A percentile compares a stretch with the other conserved stretches of the same genome.
Evolutionary conservation across 345 rosid species (phyloP).

Genomic region (Hibiscus trionum): DNA sequence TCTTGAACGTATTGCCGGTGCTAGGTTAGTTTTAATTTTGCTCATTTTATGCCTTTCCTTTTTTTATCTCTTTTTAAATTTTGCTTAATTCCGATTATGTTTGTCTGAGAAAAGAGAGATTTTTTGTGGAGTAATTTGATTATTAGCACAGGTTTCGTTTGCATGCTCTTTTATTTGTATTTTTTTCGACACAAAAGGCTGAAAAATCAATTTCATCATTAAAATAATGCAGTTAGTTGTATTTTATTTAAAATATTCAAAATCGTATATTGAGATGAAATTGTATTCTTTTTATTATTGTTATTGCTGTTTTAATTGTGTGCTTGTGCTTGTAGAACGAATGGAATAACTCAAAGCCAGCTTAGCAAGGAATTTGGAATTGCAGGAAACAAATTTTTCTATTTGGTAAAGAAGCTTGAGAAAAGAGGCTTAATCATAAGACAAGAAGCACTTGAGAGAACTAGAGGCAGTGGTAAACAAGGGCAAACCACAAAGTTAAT

Average conservation of each 20-base stretch:
- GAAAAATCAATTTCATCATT: background rate
- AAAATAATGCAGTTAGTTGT: too few relatives aligned
- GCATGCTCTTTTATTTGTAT: background rate
- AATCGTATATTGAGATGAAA: background rate
- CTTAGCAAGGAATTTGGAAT: slow-evolving; percentile 65
- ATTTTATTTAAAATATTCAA: too few relatives aligned
- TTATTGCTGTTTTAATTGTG: background rate
- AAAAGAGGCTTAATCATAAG: slow-evolving; percentile 56
- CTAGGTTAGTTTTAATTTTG: slow-evolving; percentile 25
- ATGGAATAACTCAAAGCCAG: slow-evolving; percentile 65
- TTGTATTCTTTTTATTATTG: background rate
- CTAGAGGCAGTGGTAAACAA: slow-evolving; percentile 45
- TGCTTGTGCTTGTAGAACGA: slow-evolving; percentile 31
- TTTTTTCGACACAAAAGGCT: background rate
- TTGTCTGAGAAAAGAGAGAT: too few relatives aligned
- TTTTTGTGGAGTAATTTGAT: background rate
- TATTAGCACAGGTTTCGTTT: background rate
- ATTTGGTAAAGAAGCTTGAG: slow-evolving; percentile 52
- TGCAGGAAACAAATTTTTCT: slow-evolving; percentile 51
- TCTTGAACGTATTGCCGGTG: slow-evolving; percentile 50
- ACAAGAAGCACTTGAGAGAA: slow-evolving; percentile 66
- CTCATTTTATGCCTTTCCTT: background rate
- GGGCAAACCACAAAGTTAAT: slow-evolving; percentile 55
- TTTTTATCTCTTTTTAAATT: background rate
- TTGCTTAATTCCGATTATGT: background rate